Evolutionary conservation across 2,329 filamentous ascomycete genomes (phyloP).

Genomic region (Sporothrix phasma): DNA sequence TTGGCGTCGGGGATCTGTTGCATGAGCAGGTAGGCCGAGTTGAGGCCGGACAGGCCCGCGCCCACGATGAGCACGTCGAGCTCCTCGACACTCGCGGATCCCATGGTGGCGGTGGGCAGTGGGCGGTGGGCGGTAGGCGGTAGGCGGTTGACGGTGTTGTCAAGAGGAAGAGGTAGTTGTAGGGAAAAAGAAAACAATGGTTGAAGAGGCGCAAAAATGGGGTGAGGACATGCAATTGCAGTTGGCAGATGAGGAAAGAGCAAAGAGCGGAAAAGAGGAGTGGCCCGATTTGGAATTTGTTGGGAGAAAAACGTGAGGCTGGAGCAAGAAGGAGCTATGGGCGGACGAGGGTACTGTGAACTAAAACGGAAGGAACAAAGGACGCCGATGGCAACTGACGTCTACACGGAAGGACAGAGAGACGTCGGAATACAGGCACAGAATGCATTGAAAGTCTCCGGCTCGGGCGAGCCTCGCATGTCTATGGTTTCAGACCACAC

Average conservation of each 20-base stretch:
- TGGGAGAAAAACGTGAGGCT: not conserved
- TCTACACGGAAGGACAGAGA: too few relatives aligned
- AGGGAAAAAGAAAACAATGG: not conserved
- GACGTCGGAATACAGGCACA: too few relatives aligned
- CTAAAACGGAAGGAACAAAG: not conserved
- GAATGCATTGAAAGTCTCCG: too few relatives aligned
- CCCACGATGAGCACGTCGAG: slow-evolving; percentile 57
- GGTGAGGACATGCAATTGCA: not conserved
- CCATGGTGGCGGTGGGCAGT: not conserved
- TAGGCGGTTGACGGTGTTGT: not conserved
- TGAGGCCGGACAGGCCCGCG: slow-evolving; percentile 65
- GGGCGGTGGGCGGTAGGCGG: not conserved
- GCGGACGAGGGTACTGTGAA: not conserved
- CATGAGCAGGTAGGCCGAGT: slow-evolving; percentile 58
- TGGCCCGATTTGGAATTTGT: not conserved
- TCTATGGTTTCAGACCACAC: too few relatives aligned
- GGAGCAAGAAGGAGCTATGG: not conserved
- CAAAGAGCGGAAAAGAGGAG: not conserved
- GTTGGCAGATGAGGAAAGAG: not conserved
- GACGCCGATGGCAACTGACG: too few relatives aligned
- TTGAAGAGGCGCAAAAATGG: not conserved
- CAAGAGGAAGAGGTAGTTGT: too few relatives aligned
- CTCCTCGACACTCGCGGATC: not conserved
- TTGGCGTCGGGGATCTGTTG: slow-evolving; percentile 43
- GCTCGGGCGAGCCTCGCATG: too few relatives aligned